Evolutionary conservation across 2,329 filamentous ascomycete genomes (phyloP).

Genomic region (Epichloe typhina): DNA sequence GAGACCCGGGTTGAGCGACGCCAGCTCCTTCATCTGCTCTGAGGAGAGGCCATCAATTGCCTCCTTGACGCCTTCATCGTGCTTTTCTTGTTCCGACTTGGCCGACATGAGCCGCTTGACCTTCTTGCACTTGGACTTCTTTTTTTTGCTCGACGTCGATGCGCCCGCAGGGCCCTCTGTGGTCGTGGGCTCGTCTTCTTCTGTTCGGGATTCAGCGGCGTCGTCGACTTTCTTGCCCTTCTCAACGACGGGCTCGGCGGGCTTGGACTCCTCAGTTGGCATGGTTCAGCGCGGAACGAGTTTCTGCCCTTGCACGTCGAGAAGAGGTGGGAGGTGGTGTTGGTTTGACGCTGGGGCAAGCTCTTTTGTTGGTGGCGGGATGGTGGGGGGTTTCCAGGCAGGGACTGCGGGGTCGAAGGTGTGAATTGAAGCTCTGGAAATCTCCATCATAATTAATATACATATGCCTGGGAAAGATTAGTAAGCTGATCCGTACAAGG

Average conservation of each 20-base stretch:
- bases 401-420: too few species aligned
- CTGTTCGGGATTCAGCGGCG: constrained; percentile 31
- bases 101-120: constrained; percentile 32
- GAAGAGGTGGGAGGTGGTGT: background rate
- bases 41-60: constrained; percentile 40
- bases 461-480: too few species aligned
- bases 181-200: constrained; percentile 30
- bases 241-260: constrained; percentile 39
- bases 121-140: constrained; percentile 54
- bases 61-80: constrained; percentile 28
- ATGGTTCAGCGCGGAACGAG: constrained; percentile 15
- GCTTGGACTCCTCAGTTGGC: constrained; percentile 50
- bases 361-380: constrained; percentile 1
- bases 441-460: too few species aligned
- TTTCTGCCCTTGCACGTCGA: background rate
- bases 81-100: constrained; percentile 22
- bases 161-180: constrained; percentile 21
- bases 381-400: background rate
- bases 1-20: constrained; percentile 60
- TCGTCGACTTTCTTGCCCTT: constrained; percentile 30
- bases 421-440: too few species aligned
- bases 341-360: background rate
- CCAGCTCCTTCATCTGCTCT: constrained; percentile 50
- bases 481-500: too few species aligned
- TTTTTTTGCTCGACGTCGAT: constrained; percentile 22